Conservation (phyloP, 1,284 basidiomycete genomes). For the Rhodotorula mucilaginosa region DNA sequence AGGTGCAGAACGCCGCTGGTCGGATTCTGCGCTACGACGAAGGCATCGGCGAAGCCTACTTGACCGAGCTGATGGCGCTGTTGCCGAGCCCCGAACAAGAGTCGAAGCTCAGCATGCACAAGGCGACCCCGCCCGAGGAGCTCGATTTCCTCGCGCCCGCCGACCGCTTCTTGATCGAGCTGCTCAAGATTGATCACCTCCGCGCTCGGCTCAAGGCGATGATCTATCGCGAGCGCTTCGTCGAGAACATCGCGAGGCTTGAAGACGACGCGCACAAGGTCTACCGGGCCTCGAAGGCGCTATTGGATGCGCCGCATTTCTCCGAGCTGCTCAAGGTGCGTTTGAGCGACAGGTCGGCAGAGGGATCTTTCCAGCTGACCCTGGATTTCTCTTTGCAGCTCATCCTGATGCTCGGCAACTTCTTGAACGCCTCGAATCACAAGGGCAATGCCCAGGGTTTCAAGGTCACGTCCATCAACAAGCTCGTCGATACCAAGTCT, state of each 20-base stretch:
- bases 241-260: slow-evolving; percentile 69
- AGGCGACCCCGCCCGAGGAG: slow-evolving; percentile 81
- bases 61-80: slow-evolving; percentile 79
- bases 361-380: slow-evolving; percentile 19
- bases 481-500: slow-evolving; percentile 97
- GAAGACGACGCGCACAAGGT: slow-evolving; percentile 71
- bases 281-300: slow-evolving; percentile 70
- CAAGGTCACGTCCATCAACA: slow-evolving; percentile 96
- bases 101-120: slow-evolving; percentile 86
- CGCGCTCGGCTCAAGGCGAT: slow-evolving; percentile 87
- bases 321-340: slow-evolving; percentile 76
- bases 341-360: slow-evolving; percentile 9
- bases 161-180: slow-evolving; percentile 92
- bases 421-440: slow-evolving; percentile 93
- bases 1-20: slow-evolving; percentile 53
- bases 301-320: slow-evolving; percentile 75
- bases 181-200: slow-evolving; percentile 94
- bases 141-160: slow-evolving; percentile 84
- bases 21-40: slow-evolving; percentile 81
- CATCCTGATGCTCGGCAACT: slow-evolving; percentile 93
- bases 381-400: slow-evolving; percentile 56
- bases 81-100: slow-evolving; percentile 85
- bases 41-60: slow-evolving; percentile 75
- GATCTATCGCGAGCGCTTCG: slow-evolving; percentile 83
- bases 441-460: slow-evolving; percentile 98